Base-by-base conservation (phyloP, 306 rosid species). In the Vicia faba region DNA sequence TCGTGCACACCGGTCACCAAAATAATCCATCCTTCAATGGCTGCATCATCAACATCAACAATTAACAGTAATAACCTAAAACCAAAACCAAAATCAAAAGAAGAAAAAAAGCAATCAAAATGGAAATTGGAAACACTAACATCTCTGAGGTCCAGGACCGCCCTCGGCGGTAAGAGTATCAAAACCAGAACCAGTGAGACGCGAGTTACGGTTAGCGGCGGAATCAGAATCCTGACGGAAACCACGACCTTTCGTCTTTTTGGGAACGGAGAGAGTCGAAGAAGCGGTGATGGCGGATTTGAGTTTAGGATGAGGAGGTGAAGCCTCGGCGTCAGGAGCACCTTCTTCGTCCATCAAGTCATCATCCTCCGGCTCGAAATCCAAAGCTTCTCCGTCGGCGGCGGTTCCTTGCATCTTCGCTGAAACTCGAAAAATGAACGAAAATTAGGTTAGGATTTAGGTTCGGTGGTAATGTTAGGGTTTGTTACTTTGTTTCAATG, bases 271-370 rank as follows among this genome's bases (percentile, higher is more conserved):
- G 19, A 75, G 81, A 0, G 91, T 74, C 58, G 89, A 69, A 9
- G 96, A 66, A 0, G 87, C 80, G 26, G 97, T 95, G 54, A 95
- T 90, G 61, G 99, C 96, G 20, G 99, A 95, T 82, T 90, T 95
- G 80, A 95, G 88, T 78, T 95, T 95, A 0, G 96, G 99, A 3
- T 78, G 83, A 28, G 97, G 91, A 2, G 98, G 98, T 40, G 97
- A 88, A 4, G 91, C 87, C 68, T 89, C 96, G 44, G 75, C 89
- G 44, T 84, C 96, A 3, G 77, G 74, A 15, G 88, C 96, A 39
- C 80, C 96, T 15, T 95, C 99, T 80, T 95, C 99, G 89, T 95
- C 99, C 99, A 95, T 95, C 77, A 95, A 83, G 82, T 93, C 98
- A 75, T 93, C 98, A 3, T 93, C 97, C 80, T 93, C 97, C 5